phyloP scores from a whole-genome alignment of 108 stramenopile species.

The Cyclotella baltica region DNA sequence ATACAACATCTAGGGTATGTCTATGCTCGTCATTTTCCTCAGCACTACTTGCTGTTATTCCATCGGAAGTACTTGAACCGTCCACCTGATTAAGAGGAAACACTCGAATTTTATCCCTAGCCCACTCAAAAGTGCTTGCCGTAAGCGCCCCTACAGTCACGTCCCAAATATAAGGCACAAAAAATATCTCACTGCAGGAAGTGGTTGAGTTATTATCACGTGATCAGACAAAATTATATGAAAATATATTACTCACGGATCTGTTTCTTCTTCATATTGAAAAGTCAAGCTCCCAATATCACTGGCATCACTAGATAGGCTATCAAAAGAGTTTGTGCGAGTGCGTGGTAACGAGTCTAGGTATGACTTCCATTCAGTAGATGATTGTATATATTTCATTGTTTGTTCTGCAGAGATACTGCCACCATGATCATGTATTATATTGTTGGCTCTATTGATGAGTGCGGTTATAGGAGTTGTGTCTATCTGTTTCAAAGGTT shows the following conservation, averaged over 20 bases:
- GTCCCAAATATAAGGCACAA: constrained; percentile 83
- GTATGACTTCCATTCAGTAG: constrained; percentile 44
- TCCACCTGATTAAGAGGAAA: constrained; percentile 58
- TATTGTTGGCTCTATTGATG: constrained; percentile 43
- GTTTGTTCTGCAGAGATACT: constrained; percentile 67
- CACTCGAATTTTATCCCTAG: constrained; percentile 63
- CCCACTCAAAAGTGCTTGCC: constrained; percentile 73
- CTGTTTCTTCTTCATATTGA: constrained; percentile 85
- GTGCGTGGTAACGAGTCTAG: not conserved
- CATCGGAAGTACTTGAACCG: not conserved
- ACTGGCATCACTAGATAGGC: constrained; percentile 36
- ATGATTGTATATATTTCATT: constrained; percentile 55
- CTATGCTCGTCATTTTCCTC: not conserved
- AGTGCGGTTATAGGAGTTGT: constrained; percentile 44
- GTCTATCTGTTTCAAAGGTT: constrained; percentile 46
- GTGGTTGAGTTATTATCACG: not conserved
- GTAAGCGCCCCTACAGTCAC: constrained; percentile 69
- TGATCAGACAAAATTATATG: not conserved
- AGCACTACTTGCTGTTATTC: not conserved
- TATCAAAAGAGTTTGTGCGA: constrained; percentile 34
- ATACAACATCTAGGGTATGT: constrained; percentile 7
- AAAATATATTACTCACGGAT: constrained; percentile 48
- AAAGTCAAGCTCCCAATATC: constrained; percentile 71
- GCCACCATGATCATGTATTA: constrained; percentile 60
- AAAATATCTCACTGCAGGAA: constrained; percentile 65